These are phyloP conservation scores for Acanthamoeba polyphaga DNA, from an alignment of 208 protist species.

Conservation along the genomic window DNA sequence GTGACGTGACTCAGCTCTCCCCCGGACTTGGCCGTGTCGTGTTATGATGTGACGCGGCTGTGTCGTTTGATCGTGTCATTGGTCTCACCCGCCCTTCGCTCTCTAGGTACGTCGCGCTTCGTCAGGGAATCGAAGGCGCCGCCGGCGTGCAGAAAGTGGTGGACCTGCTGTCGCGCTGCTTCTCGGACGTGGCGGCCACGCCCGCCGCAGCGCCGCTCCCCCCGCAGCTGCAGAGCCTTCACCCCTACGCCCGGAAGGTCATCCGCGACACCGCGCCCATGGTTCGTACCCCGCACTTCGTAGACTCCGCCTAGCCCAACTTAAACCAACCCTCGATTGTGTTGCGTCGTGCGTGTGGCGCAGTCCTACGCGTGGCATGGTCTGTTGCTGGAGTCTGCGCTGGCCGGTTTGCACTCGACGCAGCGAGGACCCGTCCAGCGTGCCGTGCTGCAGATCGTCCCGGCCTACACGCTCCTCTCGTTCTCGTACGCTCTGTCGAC, in stretches of 20 bases:
- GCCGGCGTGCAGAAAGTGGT: background rate
- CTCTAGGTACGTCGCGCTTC: background rate
- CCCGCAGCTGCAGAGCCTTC: background rate
- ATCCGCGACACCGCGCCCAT: background rate
- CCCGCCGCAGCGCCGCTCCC: background rate
- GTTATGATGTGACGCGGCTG: too few relatives aligned
- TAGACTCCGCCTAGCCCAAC: background rate
- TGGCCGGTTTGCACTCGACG: background rate
- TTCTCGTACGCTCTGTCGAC: background rate
- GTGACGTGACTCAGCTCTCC: background rate
- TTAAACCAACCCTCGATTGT: background rate
- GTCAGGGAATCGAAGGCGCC: background rate
- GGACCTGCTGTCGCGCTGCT: constrained; percentile 15
- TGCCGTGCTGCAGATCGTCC: background rate
- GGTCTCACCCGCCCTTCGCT: background rate
- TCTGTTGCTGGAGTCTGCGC: background rate
- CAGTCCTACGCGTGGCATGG: background rate
- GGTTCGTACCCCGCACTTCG: background rate
- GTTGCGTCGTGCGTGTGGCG: background rate
- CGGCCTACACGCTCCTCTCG: background rate
- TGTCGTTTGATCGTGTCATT: background rate
- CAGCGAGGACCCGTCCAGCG: constrained; percentile 16
- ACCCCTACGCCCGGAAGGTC: background rate
- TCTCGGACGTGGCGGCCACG: background rate
- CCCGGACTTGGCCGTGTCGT: background rate